A percentile compares a stretch with the other conserved stretches of the same genome.
These are phyloP conservation scores for Fusarium sp. DNA, from an alignment of 2,329 filamentous ascomycete genomes.

Conservation along the genomic window DNA sequence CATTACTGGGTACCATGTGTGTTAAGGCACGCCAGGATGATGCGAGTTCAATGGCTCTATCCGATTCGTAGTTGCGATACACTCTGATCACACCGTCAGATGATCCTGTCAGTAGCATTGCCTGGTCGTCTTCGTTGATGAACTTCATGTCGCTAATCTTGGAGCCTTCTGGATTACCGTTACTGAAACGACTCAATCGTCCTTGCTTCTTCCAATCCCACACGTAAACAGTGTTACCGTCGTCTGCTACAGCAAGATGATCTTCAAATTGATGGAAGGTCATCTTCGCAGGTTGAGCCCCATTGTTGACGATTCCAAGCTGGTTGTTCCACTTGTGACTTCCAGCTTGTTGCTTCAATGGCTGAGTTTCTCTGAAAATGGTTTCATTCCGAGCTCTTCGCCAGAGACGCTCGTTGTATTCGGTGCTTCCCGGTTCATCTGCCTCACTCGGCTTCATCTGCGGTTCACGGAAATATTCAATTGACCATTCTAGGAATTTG, in stretches of 20 bases:
- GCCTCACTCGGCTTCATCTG: conserved; percentile 98
- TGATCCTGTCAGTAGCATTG: conserved; percentile 92
- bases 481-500: conserved; percentile 93
- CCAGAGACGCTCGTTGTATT: conserved; percentile 97
- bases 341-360: conserved; percentile 88
- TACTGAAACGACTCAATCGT: conserved; percentile 87
- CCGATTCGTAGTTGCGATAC: conserved; percentile 89
- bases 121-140: conserved; percentile 98
- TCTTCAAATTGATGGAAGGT: conserved; percentile 98
- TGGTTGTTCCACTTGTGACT: conserved; percentile 89
- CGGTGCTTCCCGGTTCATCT: conserved; percentile 94
- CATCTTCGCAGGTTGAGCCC: conserved; percentile 90
- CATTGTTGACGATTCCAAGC: conserved; percentile 86
- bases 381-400: conserved; percentile 90
- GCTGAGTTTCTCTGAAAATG: conserved; percentile 92
- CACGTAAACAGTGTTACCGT: conserved; percentile 87
- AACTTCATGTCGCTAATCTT: conserved; percentile 96
- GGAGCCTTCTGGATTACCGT: conserved; percentile 91
- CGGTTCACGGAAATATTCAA: conserved; percentile 96
- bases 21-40: conserved; percentile 92
- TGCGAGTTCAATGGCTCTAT: conserved; percentile 82
- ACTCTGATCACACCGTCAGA: conserved; percentile 95
- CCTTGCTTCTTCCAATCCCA: conserved; percentile 92
- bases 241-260: conserved; percentile 92
- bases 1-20: conserved; percentile 92